Conservation (phyloP, 2,329 filamentous ascomycete genomes). For the Stagonosporopsis vannaccii region DNA sequence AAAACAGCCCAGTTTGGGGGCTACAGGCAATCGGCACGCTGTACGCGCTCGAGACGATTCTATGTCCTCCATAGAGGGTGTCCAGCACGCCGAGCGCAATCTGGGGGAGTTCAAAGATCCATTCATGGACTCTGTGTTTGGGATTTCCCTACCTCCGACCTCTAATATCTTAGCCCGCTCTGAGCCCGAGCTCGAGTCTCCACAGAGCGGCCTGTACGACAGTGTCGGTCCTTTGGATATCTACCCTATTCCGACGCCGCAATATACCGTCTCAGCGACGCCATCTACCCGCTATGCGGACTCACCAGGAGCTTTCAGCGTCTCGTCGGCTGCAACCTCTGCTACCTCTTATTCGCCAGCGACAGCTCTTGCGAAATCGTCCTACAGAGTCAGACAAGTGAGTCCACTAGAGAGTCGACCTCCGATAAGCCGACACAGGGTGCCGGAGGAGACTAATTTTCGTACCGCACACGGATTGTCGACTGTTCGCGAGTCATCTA, state of each 20-base stretch:
- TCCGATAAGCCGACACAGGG: slow-evolving; percentile 66
- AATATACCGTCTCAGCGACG: slow-evolving; percentile 71
- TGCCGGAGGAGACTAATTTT: slow-evolving; percentile 58
- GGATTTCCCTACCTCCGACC: slow-evolving; percentile 51
- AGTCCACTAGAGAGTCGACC: slow-evolving; percentile 66
- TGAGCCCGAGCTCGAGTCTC: slow-evolving; percentile 35
- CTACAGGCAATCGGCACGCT: slow-evolving; percentile 38
- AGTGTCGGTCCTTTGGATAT: slow-evolving; percentile 69
- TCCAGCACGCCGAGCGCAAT: slow-evolving; percentile 32
- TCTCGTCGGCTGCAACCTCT: slow-evolving; percentile 80
- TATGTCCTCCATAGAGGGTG: slow-evolving; percentile 46
- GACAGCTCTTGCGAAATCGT: slow-evolving; percentile 56
- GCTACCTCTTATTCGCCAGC: slow-evolving; percentile 77
- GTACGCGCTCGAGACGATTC: slow-evolving; percentile 41
- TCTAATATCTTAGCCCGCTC: slow-evolving; percentile 39
- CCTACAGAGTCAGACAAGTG: slow-evolving; percentile 60
- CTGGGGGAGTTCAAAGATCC: slow-evolving; percentile 48
- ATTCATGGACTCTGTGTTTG: slow-evolving; percentile 53
- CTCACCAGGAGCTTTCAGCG: slow-evolving; percentile 75
- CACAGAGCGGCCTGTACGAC: slow-evolving; percentile 34
- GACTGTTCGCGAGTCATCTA: slow-evolving; percentile 72
- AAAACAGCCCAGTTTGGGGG: slow-evolving; percentile 55
- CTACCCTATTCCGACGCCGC: slow-evolving; percentile 71
- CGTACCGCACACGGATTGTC: slow-evolving; percentile 66
- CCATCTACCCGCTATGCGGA: slow-evolving; percentile 79